Evolutionary conservation across 257 asterid genomes (phyloP).

Genomic region (Rehmannia glutinosa): DNA sequence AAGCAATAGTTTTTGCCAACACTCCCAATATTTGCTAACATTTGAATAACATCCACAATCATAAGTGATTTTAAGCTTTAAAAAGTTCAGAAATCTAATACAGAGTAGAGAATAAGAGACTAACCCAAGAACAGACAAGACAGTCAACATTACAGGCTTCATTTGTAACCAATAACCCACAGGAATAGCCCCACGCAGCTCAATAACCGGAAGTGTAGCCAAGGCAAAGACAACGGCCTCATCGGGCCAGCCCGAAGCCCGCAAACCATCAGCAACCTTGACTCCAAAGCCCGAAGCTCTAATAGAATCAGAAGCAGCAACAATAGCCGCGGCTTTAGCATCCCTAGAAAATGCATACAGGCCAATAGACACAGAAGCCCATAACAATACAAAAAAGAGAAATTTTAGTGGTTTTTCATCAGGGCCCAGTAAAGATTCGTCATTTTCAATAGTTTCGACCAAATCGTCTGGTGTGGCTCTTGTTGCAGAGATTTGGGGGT

Average conservation of each 20-base stretch:
- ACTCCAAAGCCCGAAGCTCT: conserved; percentile 70
- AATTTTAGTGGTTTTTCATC: conserved; percentile 57
- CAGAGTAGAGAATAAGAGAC: conserved; percentile 19
- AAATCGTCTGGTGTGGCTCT: conserved; percentile 29
- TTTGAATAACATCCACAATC: background rate
- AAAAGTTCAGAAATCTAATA: too few relatives aligned
- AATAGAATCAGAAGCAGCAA: conserved; percentile 50
- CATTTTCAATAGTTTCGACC: conserved; percentile 32
- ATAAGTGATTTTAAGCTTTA: background rate
- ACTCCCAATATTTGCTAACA: background rate
- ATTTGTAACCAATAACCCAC: conserved; percentile 87
- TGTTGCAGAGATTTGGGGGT: background rate
- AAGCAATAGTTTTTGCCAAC: too few relatives aligned
- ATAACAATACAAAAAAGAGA: conserved; percentile 55
- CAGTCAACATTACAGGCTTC: conserved; percentile 47
- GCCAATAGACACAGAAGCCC: conserved; percentile 78
- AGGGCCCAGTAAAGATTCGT: conserved; percentile 26
- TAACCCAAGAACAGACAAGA: conserved; percentile 75
- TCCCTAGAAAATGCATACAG: conserved; percentile 61
- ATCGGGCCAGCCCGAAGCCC: conserved; percentile 79
- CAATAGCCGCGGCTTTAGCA: conserved; percentile 62
- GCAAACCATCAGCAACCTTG: conserved; percentile 57
- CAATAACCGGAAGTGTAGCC: conserved; percentile 80
- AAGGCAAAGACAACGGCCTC: conserved; percentile 74
- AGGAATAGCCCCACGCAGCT: conserved; percentile 89